phyloP scores from a whole-genome alignment of 176 grass and related monocot species.

The Guadua angustifolia region DNA sequence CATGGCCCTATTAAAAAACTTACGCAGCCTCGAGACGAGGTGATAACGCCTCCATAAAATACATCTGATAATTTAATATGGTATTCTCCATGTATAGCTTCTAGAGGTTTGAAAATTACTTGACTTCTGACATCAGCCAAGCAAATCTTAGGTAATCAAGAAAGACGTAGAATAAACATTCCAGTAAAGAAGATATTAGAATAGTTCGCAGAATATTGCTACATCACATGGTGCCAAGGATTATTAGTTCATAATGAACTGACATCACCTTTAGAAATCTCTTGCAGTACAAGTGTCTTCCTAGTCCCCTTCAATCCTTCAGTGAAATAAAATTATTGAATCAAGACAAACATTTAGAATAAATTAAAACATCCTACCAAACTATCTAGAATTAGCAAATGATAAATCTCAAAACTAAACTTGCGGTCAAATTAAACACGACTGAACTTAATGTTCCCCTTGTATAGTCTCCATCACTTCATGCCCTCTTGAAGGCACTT shows the following conservation, averaged over 20 bases:
- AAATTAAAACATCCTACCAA: constrained; percentile 9
- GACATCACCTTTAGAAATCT: constrained; percentile 87
- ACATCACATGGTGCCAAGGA: constrained; percentile 83
- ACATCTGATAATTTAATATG: too few species aligned
- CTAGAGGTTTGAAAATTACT: too few species aligned
- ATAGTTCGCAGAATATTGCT: too few species aligned
- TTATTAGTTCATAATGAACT: constrained; percentile 70
- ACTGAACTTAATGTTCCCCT: background rate
- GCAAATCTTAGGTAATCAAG: too few species aligned
- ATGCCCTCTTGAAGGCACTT: background rate
- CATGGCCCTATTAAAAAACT: too few species aligned
- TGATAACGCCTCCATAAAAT: too few species aligned
- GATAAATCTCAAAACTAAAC: background rate
- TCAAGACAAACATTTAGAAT: constrained; percentile 22
- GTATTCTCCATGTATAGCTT: too few species aligned
- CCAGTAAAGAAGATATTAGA: too few species aligned
- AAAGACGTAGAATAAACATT: too few species aligned
- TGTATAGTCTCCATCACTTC: background rate
- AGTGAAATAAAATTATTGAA: constrained; percentile 7
- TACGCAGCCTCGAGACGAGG: too few species aligned
- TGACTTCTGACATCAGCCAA: too few species aligned
- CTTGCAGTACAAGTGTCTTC: constrained; percentile 78
- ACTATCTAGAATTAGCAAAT: background rate
- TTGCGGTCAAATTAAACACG: background rate
- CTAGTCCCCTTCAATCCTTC: constrained; percentile 57